phyloP scores from a whole-genome alignment of 1,139 yeast species.

The Arxiozyma bovina region DNA sequence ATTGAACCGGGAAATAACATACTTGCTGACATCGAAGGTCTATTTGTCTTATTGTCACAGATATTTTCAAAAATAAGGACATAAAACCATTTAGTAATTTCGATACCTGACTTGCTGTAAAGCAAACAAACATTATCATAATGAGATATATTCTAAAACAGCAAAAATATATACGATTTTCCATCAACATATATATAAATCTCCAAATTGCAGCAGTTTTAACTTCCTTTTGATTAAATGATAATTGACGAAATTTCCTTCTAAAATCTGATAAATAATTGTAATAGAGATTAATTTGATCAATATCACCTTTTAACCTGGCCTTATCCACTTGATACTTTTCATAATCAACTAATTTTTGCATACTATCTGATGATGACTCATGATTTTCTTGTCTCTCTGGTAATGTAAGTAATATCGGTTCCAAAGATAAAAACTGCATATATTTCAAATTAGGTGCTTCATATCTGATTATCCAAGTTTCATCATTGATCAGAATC shows the following conservation, averaged over 20 bases:
- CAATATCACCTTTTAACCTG: conserved; percentile 19
- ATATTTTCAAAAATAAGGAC: conserved; percentile 36
- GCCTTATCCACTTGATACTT: conserved; percentile 13
- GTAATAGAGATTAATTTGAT: conserved; percentile 22
- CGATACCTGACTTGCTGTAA: conserved; percentile 33
- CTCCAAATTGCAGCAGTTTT: background rate
- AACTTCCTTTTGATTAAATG: background rate
- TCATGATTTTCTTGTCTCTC: conserved; percentile 25
- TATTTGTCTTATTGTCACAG: conserved; percentile 67
- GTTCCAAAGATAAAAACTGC: conserved; percentile 72
- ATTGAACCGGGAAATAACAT: conserved; percentile 75
- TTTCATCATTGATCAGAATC: conserved; percentile 9
- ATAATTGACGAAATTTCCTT: conserved; percentile 12
- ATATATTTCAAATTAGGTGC: conserved; percentile 68
- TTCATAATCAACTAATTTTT: conserved; percentile 26
- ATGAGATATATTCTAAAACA: conserved; percentile 6
- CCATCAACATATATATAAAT: background rate
- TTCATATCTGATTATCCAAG: conserved; percentile 48
- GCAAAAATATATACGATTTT: background rate
- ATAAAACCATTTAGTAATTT: conserved; percentile 33
- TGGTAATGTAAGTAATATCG: conserved; percentile 58
- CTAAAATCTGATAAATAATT: conserved; percentile 18
- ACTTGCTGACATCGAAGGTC: conserved; percentile 72
- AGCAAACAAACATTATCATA: conserved; percentile 20
- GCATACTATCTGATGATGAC: conserved; percentile 26